Percentiles rank a stretch among this genome's conserved stretches.
Evolutionary conservation across 805 yeast genomes (phyloP).

Genomic region (Pichia heedii): DNA sequence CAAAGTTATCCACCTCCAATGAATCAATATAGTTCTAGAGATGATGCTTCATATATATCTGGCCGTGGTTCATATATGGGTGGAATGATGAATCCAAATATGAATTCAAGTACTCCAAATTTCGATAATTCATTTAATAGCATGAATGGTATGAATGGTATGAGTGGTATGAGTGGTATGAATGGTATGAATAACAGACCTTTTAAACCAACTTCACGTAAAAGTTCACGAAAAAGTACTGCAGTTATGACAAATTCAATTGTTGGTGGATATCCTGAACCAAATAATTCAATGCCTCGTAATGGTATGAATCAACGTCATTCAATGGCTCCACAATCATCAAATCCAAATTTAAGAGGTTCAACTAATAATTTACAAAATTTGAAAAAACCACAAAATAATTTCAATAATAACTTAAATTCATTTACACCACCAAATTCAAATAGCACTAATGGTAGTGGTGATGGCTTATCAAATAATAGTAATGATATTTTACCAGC

Average conservation of each 20-base stretch:
- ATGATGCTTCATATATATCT: slow-evolving; percentile 17
- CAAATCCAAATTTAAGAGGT: slow-evolving; percentile 1
- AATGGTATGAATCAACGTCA: slow-evolving; percentile 15
- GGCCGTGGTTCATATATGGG: slow-evolving; percentile 8
- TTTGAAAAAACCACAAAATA: neutral
- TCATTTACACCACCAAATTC: slow-evolving; percentile 4
- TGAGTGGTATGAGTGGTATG: neutral
- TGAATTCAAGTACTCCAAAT: neutral
- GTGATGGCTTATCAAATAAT: slow-evolving; percentile 2
- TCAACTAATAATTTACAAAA: neutral
- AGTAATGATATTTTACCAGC: slow-evolving; percentile 6
- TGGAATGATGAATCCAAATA: slow-evolving; percentile 1
- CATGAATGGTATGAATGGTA: slow-evolving; percentile 2
- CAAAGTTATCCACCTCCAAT: slow-evolving; percentile 6
- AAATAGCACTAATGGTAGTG: slow-evolving; percentile 3
- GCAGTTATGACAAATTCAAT: slow-evolving; percentile 21
- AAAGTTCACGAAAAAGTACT: slow-evolving; percentile 32
- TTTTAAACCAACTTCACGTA: slow-evolving; percentile 36
- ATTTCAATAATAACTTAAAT: neutral
- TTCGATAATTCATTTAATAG: slow-evolving; percentile 10
- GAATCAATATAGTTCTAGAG: slow-evolving; percentile 11
- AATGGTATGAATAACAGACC: slow-evolving; percentile 13
- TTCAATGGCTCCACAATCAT: slow-evolving; percentile 23
- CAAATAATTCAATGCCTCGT: neutral
- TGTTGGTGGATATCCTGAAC: slow-evolving; percentile 9